These are phyloP conservation scores for Dothideomycetes sp. DNA, from an alignment of 2,329 filamentous ascomycete species.

Conservation along the genomic window DNA sequence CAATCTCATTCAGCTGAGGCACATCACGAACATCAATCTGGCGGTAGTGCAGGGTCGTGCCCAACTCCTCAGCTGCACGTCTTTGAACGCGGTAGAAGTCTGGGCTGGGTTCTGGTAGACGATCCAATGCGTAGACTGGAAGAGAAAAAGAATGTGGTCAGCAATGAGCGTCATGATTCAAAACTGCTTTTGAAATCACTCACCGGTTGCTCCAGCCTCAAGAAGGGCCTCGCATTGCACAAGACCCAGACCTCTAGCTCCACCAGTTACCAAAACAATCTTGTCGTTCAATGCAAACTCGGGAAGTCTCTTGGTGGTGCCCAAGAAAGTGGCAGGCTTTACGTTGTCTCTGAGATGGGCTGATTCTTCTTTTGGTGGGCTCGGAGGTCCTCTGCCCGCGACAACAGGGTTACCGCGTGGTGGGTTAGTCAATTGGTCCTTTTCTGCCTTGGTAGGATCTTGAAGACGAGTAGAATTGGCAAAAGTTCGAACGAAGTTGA, in stretches of 20 bases:
- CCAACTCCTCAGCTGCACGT: constrained; percentile 53
- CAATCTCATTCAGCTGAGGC: constrained; percentile 54
- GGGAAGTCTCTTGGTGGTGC: constrained; percentile 43
- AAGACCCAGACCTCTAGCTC: constrained; percentile 62
- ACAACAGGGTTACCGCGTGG: constrained; percentile 24
- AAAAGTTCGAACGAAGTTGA: constrained; percentile 1
- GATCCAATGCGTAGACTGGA: constrained; percentile 58
- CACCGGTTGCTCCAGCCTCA: constrained; percentile 63
- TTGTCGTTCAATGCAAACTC: constrained; percentile 69
- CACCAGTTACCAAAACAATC: constrained; percentile 62
- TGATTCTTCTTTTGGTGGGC: constrained; percentile 25
- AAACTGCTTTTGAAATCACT: constrained; percentile 14
- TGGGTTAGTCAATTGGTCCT: constrained; percentile 20
- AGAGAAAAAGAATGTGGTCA: no score
- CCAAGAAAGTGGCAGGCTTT: constrained; percentile 24
- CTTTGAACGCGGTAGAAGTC: constrained; percentile 58
- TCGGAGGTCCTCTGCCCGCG: constrained; percentile 22
- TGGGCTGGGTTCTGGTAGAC: constrained; percentile 47
- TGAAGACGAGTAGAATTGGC: constrained; percentile 1
- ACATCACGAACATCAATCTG: constrained; percentile 73
- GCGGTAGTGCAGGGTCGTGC: constrained; percentile 60
- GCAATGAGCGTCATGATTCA: no score
- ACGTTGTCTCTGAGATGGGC: constrained; percentile 23
- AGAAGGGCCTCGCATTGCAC: constrained; percentile 63
- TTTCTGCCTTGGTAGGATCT: constrained; percentile 4